Percentiles rank a stretch among this genome's conserved stretches.
These are phyloP conservation scores for Exophiala viscosa DNA, from an alignment of 2,329 filamentous ascomycete genomes.

Conservation along the genomic window DNA sequence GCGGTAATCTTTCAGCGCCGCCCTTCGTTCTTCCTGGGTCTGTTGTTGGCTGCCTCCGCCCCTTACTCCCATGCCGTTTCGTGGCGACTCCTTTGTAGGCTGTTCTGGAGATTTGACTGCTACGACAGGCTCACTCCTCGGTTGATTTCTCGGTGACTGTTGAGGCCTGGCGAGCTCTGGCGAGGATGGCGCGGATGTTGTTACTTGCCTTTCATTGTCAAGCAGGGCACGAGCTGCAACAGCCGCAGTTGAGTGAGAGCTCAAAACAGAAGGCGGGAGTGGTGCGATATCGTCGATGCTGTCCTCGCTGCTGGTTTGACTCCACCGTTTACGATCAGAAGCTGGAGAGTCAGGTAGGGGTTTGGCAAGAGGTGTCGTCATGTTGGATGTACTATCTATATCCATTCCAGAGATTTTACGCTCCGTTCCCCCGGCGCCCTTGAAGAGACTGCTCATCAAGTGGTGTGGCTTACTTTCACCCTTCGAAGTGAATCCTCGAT, in stretches of 20 bases:
- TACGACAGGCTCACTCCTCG: background rate
- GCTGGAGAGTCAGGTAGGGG: slow-evolving; percentile 44
- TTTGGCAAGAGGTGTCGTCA: slow-evolving; percentile 54
- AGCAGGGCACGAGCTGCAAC: slow-evolving; percentile 25
- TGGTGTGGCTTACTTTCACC: slow-evolving; percentile 34
- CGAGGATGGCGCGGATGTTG: slow-evolving; percentile 8
- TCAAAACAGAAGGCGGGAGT: slow-evolving; percentile 42
- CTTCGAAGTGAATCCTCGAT: slow-evolving; percentile 12
- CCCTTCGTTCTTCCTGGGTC: slow-evolving; percentile 41
- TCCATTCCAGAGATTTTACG: slow-evolving; percentile 34
- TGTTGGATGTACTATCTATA: slow-evolving; percentile 52
- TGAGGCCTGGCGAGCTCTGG: slow-evolving; percentile 10
- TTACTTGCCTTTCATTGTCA: slow-evolving; percentile 23
- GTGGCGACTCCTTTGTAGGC: background rate
- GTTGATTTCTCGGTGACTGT: slow-evolving; percentile 6
- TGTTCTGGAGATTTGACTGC: background rate
- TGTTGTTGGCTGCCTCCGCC: slow-evolving; percentile 30
- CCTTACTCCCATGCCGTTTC: background rate
- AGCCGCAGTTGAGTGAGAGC: slow-evolving; percentile 33
- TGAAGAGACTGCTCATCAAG: slow-evolving; percentile 42
- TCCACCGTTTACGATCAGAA: slow-evolving; percentile 31
- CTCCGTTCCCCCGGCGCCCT: slow-evolving; percentile 40
- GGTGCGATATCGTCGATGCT: slow-evolving; percentile 39
- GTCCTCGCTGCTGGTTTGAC: slow-evolving; percentile 34
- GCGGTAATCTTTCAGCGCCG: slow-evolving; percentile 47